These are phyloP conservation scores for Leccinum subrobustum DNA, from an alignment of 1,284 basidiomycete genomes.

Conservation along the genomic window DNA sequence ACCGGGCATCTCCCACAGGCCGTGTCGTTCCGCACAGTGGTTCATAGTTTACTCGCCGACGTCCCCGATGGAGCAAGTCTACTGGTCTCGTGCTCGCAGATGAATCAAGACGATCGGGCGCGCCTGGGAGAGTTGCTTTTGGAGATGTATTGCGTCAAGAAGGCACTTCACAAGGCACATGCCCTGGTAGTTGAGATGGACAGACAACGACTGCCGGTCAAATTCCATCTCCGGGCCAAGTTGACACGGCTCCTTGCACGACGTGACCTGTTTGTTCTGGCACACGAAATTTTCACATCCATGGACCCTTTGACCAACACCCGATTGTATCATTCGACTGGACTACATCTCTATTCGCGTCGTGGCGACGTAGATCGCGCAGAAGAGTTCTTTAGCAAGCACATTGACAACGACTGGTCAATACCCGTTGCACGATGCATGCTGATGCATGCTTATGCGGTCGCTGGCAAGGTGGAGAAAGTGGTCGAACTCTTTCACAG, in stretches of 20 bases:
- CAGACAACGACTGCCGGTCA: conserved; percentile 35
- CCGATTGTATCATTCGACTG: conserved; percentile 40
- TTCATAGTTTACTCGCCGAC: conserved; percentile 32
- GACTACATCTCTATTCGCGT: conserved; percentile 50
- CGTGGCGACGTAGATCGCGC: conserved; percentile 49
- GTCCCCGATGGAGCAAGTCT: neutral
- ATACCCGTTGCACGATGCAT: conserved; percentile 38
- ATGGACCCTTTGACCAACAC: conserved; percentile 25
- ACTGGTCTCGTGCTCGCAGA: conserved; percentile 19
- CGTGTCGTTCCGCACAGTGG: conserved; percentile 34
- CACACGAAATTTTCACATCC: conserved; percentile 43
- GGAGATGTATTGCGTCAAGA: conserved; percentile 35
- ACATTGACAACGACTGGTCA: conserved; percentile 35
- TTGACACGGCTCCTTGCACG: conserved; percentile 49
- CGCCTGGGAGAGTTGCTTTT: conserved; percentile 43
- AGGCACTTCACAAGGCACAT: conserved; percentile 40
- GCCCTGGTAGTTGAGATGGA: conserved; percentile 45
- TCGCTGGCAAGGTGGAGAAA: conserved; percentile 40
- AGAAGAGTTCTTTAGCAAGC: conserved; percentile 42
- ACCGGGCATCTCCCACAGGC: conserved; percentile 12
- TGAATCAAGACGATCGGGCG: conserved; percentile 29
- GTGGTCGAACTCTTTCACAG: conserved; percentile 53
- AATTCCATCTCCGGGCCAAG: conserved; percentile 31
- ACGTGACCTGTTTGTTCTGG: conserved; percentile 40
- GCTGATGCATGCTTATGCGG: conserved; percentile 56